Conservation (phyloP, 148 eudicot genomes). For the Cornus controversa region DNA sequence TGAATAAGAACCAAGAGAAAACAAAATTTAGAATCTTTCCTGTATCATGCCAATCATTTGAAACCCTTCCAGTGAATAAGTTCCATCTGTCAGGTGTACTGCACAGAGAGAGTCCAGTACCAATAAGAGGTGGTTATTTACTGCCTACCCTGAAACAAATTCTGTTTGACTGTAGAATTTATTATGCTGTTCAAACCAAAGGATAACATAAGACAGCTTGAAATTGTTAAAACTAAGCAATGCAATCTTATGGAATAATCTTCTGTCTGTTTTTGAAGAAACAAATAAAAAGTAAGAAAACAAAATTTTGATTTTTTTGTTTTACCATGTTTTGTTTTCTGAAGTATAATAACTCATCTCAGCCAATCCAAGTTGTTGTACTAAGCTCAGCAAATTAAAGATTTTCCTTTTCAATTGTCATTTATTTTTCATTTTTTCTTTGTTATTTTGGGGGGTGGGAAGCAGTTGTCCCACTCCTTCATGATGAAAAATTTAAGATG, state of each 20-base stretch:
- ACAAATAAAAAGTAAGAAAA: too few species aligned
- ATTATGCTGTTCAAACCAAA: background rate
- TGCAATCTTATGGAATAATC: background rate
- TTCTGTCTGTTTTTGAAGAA: background rate
- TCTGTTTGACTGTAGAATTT: background rate
- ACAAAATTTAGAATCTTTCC: background rate
- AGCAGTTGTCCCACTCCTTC: too few species aligned
- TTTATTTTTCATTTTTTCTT: background rate
- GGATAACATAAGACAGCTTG: background rate
- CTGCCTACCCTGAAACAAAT: background rate
- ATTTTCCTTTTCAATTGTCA: too few species aligned
- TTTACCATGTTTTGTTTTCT: background rate
- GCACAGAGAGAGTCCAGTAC: too few species aligned
- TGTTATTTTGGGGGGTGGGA: background rate
- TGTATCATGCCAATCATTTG: background rate
- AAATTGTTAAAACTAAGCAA: background rate
- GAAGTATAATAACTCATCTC: conserved; percentile 3
- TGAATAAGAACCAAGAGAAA: background rate
- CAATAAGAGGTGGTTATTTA: too few species aligned
- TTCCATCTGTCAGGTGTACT: too few species aligned
- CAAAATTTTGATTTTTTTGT: too few species aligned
- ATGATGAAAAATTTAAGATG: background rate
- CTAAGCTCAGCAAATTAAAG: too few species aligned
- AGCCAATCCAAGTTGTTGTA: background rate
- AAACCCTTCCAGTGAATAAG: too few species aligned